Percentiles rank a stretch among this genome's conserved stretches.
Conservation (phyloP, 768 basidiomycete species). For the Lactarius quietus region DNA sequence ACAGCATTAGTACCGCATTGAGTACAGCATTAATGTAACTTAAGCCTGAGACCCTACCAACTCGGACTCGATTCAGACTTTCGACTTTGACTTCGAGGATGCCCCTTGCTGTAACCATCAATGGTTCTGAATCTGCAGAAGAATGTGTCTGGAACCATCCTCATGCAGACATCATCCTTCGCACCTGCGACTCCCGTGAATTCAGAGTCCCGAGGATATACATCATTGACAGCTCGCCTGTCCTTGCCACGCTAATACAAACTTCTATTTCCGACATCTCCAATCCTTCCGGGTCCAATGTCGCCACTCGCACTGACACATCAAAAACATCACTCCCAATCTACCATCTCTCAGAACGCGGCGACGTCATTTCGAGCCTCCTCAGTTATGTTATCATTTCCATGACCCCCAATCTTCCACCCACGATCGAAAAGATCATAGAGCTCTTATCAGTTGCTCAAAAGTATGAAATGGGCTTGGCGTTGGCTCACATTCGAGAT, state of each 20-base stretch:
- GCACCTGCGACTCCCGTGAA: conserved; percentile 5
- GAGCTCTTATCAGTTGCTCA: conserved; percentile 14
- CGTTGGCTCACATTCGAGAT: conserved; percentile 6
- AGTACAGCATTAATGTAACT: too few species aligned
- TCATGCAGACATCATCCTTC: conserved; percentile 10
- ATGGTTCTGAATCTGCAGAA: neutral
- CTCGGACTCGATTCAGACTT: neutral
- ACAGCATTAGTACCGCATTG: too few species aligned
- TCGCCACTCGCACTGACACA: neutral
- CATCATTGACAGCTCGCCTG: conserved; percentile 12
- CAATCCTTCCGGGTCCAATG: neutral
- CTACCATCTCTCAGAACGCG: conserved; percentile 4
- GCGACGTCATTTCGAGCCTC: conserved; percentile 14
- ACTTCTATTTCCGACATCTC: neutral
- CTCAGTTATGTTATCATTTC: conserved; percentile 14
- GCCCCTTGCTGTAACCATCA: neutral
- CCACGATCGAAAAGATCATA: conserved; percentile 1
- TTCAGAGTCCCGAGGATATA: conserved; percentile 14
- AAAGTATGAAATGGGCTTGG: conserved; percentile 6
- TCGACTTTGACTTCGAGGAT: neutral
- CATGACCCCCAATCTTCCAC: conserved; percentile 2
- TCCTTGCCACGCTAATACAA: conserved; percentile 28
- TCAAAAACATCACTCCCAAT: neutral
- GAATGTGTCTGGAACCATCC: neutral
- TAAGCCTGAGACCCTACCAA: neutral